Conservation (phyloP, 2,329 filamentous ascomycete species). For the Bipolaris sorokiniana region DNA sequence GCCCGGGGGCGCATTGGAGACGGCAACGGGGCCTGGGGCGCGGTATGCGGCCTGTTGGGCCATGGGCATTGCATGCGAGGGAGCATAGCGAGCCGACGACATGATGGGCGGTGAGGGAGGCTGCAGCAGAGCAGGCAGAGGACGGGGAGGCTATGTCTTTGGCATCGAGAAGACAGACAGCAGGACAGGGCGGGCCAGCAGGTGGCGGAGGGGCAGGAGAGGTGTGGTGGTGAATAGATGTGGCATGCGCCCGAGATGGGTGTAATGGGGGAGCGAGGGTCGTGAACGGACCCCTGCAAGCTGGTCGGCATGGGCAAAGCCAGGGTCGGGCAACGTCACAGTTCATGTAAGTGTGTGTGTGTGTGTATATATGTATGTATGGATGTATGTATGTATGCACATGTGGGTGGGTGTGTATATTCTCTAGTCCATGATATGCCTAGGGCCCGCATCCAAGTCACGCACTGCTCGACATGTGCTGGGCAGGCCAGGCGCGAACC, state of each 20-base stretch:
- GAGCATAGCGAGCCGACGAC: conserved; percentile 49
- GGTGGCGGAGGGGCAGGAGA: conserved; percentile 16
- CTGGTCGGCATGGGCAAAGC: conserved; percentile 28
- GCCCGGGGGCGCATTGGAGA: conserved; percentile 60
- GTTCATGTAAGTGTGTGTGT: background rate
- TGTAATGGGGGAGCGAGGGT: conserved; percentile 12
- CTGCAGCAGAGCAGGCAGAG: conserved; percentile 45
- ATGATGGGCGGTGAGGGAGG: conserved; percentile 44
- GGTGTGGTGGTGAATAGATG: conserved; percentile 20
- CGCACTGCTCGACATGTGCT: background rate
- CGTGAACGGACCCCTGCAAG: conserved; percentile 17
- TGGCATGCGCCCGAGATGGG: conserved; percentile 19
- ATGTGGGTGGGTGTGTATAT: no score
- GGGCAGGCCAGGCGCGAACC: background rate
- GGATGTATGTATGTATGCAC: no score
- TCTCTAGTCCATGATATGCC: no score
- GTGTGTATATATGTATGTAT: no score
- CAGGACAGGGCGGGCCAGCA: conserved; percentile 11
- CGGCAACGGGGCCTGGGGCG: conserved; percentile 36
- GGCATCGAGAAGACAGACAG: conserved; percentile 36
- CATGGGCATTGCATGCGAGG: conserved; percentile 41
- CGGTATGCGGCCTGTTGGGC: conserved; percentile 47
- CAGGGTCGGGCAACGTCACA: conserved; percentile 35
- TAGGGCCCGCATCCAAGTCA: background rate
- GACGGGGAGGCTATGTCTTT: conserved; percentile 35